phyloP scores from a whole-genome alignment of 257 asterid genomes.

The Perilla frutescens region DNA sequence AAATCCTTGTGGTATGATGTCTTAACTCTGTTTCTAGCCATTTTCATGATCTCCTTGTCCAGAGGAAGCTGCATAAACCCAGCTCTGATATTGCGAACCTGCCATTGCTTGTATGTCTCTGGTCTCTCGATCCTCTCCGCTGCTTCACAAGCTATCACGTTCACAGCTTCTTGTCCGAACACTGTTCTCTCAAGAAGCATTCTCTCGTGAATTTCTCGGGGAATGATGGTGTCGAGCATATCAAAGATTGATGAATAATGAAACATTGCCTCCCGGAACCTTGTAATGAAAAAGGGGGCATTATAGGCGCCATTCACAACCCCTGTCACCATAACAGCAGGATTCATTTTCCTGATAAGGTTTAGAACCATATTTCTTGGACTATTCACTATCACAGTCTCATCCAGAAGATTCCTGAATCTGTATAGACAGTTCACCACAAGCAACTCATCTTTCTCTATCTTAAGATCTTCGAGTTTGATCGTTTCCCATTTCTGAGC shows the following conservation, averaged over 20 bases:
- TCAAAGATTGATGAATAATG: conserved; percentile 58
- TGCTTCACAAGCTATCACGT: conserved; percentile 62
- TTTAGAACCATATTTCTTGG: conserved; percentile 53
- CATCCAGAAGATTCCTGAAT: conserved; percentile 51
- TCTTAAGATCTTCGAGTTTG: conserved; percentile 48
- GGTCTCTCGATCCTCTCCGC: conserved; percentile 61
- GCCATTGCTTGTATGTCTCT: conserved; percentile 73
- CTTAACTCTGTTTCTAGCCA: conserved; percentile 40
- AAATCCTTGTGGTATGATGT: conserved; percentile 52
- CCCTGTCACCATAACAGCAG: conserved; percentile 48
- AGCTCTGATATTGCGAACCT: conserved; percentile 55
- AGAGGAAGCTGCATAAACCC: conserved; percentile 56
- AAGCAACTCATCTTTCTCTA: conserved; percentile 47
- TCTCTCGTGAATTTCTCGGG: conserved; percentile 54
- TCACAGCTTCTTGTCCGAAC: conserved; percentile 58
- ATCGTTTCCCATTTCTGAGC: conserved; percentile 64
- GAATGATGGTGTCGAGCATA: conserved; percentile 59
- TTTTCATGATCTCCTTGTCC: conserved; percentile 47
- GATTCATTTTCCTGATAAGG: conserved; percentile 47
- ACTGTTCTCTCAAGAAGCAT: conserved; percentile 49
- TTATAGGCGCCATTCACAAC: conserved; percentile 52
- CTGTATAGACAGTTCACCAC: conserved; percentile 51
- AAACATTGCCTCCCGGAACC: conserved; percentile 64
- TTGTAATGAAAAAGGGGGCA: conserved; percentile 59
- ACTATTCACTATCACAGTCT: conserved; percentile 52